Evolutionary conservation across 2,329 filamentous ascomycete genomes (phyloP), one percentile per base, ranked within the genome.

Genomic region (Exophiala lecanii-corni): DNA sequence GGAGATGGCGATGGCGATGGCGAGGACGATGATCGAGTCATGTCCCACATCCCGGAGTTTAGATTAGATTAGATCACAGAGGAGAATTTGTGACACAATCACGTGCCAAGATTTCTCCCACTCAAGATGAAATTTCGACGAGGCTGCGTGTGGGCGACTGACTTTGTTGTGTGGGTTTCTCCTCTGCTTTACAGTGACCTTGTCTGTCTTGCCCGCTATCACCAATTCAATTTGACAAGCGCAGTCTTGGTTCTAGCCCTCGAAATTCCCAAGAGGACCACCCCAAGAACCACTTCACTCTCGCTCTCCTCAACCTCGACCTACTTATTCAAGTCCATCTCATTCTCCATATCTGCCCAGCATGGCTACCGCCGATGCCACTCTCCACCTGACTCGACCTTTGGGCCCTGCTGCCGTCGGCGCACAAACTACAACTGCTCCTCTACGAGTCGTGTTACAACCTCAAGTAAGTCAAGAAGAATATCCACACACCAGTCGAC

Each of bases 311-410:
- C 34, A 18, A 39, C 26, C 26, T 17, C 35, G n/a, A 26, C 10
- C 18, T 9, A 3, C 35, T 36, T 15, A 36, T 28, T 4, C 5
- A 28, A 6, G 12, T 38, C 19, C 6, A 7, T 17, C 19, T 19
- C 17, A 16, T 34, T 2, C 3, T n/a, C n/a, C n/a, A n/a, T n/a
- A n/a, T 47, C 55, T 66, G 67, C 71, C 69, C 78, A 89, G 62
- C 70, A 95, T 94, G 89, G 84, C 87, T 67, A 72, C 82, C 66
- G 76, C 79, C 60, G 85, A 91, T 67, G 84, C 86, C 54, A 97
- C 95, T 75, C 82, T 97, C 62, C 92, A 98, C 69, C 84, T 98
- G 57, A 84, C 91, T 63, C 82, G 92, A 68, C 92, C 92, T 61
- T 76, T 97, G 54, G 89, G 88, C 66, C 88, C 89, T 57, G 82